These are phyloP conservation scores for Aspergillus sp. DNA, from an alignment of 2,329 filamentous ascomycete species.

Conservation along the genomic window DNA sequence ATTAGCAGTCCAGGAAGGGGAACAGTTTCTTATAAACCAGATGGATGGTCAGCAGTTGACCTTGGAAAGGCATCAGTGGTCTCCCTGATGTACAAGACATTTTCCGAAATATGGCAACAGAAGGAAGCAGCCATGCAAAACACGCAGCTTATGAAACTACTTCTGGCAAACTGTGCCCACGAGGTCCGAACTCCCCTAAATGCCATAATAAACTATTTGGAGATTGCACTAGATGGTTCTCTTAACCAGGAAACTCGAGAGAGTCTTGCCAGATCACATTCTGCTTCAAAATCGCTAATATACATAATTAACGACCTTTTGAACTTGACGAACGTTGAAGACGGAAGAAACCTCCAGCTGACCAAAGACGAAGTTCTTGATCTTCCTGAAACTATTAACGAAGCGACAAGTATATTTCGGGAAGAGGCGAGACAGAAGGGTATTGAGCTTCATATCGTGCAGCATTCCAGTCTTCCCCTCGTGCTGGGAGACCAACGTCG, in stretches of 20 bases:
- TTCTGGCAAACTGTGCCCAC: conserved; percentile 83
- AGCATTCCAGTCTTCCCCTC: conserved; percentile 64
- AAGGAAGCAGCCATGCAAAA: conserved; percentile 78
- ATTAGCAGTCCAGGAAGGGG: conserved; percentile 75
- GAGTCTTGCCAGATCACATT: conserved; percentile 77
- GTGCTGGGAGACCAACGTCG: conserved; percentile 75
- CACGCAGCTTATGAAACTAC: conserved; percentile 69
- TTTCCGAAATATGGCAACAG: conserved; percentile 87
- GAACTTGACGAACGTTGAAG: conserved; percentile 81
- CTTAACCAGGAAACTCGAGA: conserved; percentile 78
- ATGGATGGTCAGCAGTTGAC: conserved; percentile 83
- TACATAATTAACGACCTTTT: conserved; percentile 90
- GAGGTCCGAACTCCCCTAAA: conserved; percentile 86
- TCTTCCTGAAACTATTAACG: conserved; percentile 62
- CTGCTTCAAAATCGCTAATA: conserved; percentile 82
- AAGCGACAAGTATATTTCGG: conserved; percentile 70
- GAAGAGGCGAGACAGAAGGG: conserved; percentile 73
- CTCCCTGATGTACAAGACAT: conserved; percentile 78
- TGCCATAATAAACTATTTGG: conserved; percentile 91
- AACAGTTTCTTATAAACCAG: conserved; percentile 68
- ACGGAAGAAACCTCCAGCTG: conserved; percentile 60
- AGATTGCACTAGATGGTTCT: conserved; percentile 76
- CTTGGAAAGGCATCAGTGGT: conserved; percentile 81
- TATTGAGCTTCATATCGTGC: conserved; percentile 63
- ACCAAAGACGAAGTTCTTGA: conserved; percentile 78